These are phyloP conservation scores for Tulasnella sp. DNA, from an alignment of 768 basidiomycete species.

Conservation along the genomic window DNA sequence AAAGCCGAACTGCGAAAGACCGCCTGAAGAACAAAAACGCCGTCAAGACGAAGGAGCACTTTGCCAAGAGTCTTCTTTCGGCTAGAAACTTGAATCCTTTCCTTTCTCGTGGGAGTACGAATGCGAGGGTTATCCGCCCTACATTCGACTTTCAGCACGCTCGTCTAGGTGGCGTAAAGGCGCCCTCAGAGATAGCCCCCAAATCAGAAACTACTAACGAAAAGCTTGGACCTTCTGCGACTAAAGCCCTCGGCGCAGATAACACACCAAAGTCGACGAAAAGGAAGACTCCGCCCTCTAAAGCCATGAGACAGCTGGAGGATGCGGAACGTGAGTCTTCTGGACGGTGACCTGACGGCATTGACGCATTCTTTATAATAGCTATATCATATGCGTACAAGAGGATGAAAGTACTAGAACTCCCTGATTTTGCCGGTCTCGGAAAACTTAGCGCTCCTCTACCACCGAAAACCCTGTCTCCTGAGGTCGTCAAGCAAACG, in stretches of 20 bases:
- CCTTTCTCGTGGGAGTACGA: not conserved
- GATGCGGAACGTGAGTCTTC: constrained; percentile 1
- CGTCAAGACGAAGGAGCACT: constrained; percentile 10
- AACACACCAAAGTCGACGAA: not conserved
- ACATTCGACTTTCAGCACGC: constrained; percentile 8
- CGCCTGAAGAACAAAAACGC: constrained; percentile 9
- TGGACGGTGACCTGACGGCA: not conserved
- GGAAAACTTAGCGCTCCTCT: not conserved
- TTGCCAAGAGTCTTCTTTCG: constrained; percentile 10
- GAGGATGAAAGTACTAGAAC: constrained; percentile 6
- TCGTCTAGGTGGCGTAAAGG: not conserved
- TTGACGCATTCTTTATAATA: not conserved
- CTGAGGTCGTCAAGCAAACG: not conserved
- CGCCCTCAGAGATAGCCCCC: not conserved
- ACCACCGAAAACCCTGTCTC: not conserved
- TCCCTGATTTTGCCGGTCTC: not conserved
- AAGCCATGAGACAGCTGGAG: constrained; percentile 14
- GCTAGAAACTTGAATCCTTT: not conserved
- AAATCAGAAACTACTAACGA: not conserved
- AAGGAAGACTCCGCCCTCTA: constrained; percentile 8
- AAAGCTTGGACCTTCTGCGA: not conserved
- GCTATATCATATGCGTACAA: not conserved
- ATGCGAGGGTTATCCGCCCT: not conserved
- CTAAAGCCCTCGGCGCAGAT: not conserved
- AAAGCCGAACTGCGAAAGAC: constrained; percentile 11